Base-by-base conservation (phyloP, 2,329 filamentous ascomycete species). In the Neurospora crassa region DNA sequence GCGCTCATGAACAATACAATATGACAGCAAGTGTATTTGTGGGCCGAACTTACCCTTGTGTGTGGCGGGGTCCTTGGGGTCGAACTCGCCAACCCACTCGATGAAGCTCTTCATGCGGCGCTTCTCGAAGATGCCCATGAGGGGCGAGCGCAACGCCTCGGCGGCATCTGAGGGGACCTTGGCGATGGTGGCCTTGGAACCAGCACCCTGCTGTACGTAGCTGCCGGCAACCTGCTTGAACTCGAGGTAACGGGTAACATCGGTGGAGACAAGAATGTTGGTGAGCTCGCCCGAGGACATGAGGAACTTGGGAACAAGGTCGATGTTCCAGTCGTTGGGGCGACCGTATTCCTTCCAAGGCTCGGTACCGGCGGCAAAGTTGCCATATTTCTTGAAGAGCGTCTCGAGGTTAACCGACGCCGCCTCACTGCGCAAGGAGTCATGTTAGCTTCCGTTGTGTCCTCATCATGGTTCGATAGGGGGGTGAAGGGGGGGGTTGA, bases 121-220 rank as follows among this genome's bases (percentile, higher is more conserved):
- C 89, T 99, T 99, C 87, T 99, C 96, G 75, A 97, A 97, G 73
- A 98, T 86, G 72, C 96, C 96, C 93, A 99, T 97, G 78, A 99
- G 85, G 69, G 94, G 94, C 69, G 95, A 98, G 79, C 91, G 90
- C 78, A 98, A 87, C 74, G 96, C 94, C 84, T 99, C 96, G 71
- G 85, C 88, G 67, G 95, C 93, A 83, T 97, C 94, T 70, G 94
- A 96, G 68, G 96, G 96, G 47, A 99, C 96, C 87, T 98, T 99
- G 79, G 95, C 95, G 74, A 98, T 92, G 67, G 93, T 97, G 71
- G 93, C 94, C 84, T 93, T 96, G 76, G 88, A 76, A n/a, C 89
- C 90, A 73, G 88, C 82, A 74, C 93, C 92, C 82, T 97, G 94
- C 84, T 98, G 96, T 74, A 98, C 96, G 80, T 91, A 98, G 86